Conservation (phyloP, 192 early-diverging fungal species). For the Backusella morwellensis region DNA sequence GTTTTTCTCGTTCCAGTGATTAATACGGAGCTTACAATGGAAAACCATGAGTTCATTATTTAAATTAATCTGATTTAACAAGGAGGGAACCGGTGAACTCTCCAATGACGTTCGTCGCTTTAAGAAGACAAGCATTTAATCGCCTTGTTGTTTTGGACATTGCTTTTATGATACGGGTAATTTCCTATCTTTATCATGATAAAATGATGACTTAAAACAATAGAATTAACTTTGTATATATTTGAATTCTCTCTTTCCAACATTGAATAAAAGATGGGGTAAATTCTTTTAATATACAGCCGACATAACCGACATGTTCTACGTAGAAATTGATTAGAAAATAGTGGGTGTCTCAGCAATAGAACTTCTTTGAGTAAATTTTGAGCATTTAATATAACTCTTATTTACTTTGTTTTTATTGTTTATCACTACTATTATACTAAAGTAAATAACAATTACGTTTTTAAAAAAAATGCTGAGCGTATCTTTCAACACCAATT, state of each 20-base stretch:
- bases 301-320: not conserved
- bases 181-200: not conserved
- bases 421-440: too few relatives aligned
- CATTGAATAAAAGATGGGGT: not conserved
- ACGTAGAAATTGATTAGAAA: not conserved
- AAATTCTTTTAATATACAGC: not conserved
- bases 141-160: not conserved
- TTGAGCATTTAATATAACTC: not conserved
- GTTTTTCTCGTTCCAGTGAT: not conserved
- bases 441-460: too few relatives aligned
- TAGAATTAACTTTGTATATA: not conserved
- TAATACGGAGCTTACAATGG: conserved; percentile 3
- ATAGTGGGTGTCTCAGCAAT: not conserved
- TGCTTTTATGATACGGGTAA: not conserved
- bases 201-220: not conserved
- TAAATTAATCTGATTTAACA: conserved; percentile 2
- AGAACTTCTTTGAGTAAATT: not conserved
- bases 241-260: not conserved
- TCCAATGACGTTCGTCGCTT: not conserved
- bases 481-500: not conserved
- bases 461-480: not conserved
- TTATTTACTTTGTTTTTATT: not conserved
- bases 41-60: conserved; percentile 4
- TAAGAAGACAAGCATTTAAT: not conserved
- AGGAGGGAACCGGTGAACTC: not conserved